These are phyloP conservation scores for Musa troglodytarum DNA, from an alignment of 176 grass and related monocot genomes.

Conservation along the genomic window DNA sequence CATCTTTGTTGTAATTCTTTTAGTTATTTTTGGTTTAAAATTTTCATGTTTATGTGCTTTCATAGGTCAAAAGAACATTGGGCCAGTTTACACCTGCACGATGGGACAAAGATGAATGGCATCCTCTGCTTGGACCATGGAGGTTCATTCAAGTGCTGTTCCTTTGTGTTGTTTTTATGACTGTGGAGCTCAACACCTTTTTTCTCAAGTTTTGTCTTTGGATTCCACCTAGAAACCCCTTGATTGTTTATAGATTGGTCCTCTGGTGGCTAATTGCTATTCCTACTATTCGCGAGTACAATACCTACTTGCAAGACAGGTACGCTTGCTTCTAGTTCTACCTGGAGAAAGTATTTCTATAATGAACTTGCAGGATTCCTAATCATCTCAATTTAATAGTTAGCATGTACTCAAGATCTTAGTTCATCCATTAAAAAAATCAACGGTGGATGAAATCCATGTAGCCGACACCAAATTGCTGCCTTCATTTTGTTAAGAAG, in stretches of 20 bases:
- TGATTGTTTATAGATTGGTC: slow-evolving; percentile 76
- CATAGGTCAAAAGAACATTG: slow-evolving; percentile 89
- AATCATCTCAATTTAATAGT: not conserved
- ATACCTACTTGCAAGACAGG: slow-evolving; percentile 98
- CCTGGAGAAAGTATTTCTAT: not conserved
- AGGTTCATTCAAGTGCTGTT: slow-evolving; percentile 88
- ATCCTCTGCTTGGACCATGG: slow-evolving; percentile 80
- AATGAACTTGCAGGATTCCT: not conserved
- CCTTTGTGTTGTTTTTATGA: slow-evolving; percentile 91
- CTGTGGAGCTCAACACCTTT: slow-evolving; percentile 91
- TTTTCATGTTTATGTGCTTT: slow-evolving; percentile 18
- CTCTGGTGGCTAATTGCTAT: slow-evolving; percentile 99
- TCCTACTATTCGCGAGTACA: slow-evolving; percentile 93
- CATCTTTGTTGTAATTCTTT: not conserved
- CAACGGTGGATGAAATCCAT: too few species aligned
- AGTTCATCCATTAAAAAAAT: not conserved
- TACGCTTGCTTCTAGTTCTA: slow-evolving; percentile 8
- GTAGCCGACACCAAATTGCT: too few species aligned
- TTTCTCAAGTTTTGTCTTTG: slow-evolving; percentile 97
- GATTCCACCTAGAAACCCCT: slow-evolving; percentile 83
- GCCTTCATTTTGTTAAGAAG: too few species aligned
- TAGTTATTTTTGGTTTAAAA: slow-evolving; percentile 6
- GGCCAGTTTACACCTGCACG: slow-evolving; percentile 91
- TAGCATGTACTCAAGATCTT: not conserved
- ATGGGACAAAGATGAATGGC: slow-evolving; percentile 99